Evolutionary conservation across 208 protist genomes (phyloP).

Genomic region (Acanthamoeba sp.): DNA sequence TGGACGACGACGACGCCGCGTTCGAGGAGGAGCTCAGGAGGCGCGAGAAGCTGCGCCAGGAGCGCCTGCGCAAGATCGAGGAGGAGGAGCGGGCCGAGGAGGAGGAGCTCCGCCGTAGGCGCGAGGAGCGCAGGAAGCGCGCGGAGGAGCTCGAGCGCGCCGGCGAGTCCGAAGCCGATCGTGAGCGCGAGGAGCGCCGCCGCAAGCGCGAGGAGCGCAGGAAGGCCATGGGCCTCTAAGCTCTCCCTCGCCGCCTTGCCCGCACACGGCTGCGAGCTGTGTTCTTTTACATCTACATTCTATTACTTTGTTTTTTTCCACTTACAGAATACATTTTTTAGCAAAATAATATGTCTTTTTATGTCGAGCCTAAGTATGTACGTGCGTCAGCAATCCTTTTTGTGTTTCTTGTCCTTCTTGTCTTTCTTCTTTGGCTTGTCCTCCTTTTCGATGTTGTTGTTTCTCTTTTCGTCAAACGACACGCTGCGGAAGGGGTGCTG

Average conservation of each 20-base stretch:
- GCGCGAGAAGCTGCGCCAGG: slow-evolving; percentile 38
- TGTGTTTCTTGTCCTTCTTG: not conserved
- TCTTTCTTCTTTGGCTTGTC: not conserved
- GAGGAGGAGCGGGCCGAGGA: slow-evolving; percentile 66
- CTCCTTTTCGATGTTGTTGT: not conserved
- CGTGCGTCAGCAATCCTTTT: no score
- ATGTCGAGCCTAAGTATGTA: no score
- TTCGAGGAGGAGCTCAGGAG: slow-evolving; percentile 53
- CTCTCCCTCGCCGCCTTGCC: not conserved
- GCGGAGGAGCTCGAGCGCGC: slow-evolving; percentile 15
- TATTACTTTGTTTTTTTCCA: no score
- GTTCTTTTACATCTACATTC: no score
- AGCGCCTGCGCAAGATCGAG: not conserved
- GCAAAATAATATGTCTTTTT: no score
- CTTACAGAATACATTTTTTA: no score
- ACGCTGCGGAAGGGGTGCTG: not conserved
- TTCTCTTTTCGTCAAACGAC: not conserved
- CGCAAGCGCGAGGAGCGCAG: slow-evolving; percentile 21
- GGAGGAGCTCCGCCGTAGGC: slow-evolving; percentile 54
- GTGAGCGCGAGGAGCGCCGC: slow-evolving; percentile 32
- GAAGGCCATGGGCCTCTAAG: slow-evolving; percentile 54
- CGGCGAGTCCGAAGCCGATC: slow-evolving; percentile 22
- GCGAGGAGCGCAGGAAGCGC: slow-evolving; percentile 55
- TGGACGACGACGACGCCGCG: slow-evolving; percentile 38
- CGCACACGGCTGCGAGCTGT: no score